Percentiles rank a stretch among this genome's conserved stretches.
Conservation (phyloP, 192 early-diverging fungal genomes). For the Coemansia sp. region DNA sequence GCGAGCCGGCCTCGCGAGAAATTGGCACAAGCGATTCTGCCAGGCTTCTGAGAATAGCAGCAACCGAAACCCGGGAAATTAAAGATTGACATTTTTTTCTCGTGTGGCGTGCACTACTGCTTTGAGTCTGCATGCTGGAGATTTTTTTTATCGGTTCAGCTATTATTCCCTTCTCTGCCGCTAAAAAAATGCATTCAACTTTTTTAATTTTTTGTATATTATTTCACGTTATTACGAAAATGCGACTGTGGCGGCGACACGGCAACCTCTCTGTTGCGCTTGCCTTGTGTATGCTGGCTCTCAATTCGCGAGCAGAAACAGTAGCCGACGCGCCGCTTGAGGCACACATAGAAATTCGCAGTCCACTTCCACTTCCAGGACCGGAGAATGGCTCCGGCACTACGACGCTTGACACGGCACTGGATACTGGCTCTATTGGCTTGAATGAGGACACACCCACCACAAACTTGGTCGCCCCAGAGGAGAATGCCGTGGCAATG, state of each 20-base stretch:
- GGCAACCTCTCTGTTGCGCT: neutral
- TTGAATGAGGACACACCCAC: neutral
- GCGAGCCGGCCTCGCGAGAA: neutral
- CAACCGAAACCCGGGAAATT: neutral
- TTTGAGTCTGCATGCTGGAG: neutral
- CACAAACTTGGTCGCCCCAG: neutral
- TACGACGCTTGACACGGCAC: neutral
- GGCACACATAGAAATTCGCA: neutral
- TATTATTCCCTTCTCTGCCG: neutral
- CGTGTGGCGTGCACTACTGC: neutral
- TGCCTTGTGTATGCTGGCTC: neutral
- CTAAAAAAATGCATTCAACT: neutral
- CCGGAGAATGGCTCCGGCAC: neutral
- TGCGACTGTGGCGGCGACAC: constrained; percentile 5
- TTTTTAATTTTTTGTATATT: neutral
- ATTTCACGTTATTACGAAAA: neutral
- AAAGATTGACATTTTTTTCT: neutral
- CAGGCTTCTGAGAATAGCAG: neutral
- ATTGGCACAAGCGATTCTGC: neutral
- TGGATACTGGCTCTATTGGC: neutral
- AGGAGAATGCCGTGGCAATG: neutral
- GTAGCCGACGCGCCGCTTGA: neutral
- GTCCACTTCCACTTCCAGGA: neutral
- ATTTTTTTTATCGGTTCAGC: neutral
- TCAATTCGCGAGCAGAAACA: constrained; percentile 4